Evolutionary conservation across 352 stramenopile species (phyloP).

Genomic region (Phytophthora pluvialis): DNA sequence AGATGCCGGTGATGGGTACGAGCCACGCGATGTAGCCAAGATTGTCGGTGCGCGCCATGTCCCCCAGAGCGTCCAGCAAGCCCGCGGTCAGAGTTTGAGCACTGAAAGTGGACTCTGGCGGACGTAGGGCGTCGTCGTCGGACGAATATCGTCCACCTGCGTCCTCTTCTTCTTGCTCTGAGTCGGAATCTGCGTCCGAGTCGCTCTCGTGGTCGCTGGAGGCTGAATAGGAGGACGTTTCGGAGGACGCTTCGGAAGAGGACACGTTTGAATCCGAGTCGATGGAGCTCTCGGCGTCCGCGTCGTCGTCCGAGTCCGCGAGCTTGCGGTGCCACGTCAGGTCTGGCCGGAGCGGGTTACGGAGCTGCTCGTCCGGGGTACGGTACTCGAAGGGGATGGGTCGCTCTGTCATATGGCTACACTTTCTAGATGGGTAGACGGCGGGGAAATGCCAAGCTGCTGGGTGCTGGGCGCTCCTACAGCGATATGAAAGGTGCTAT

Average conservation of each 20-base stretch:
- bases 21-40: constrained; percentile 73
- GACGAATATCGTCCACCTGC: constrained; percentile 11
- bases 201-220: constrained; percentile 31
- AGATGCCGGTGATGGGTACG: constrained; percentile 72
- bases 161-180: constrained; percentile 19
- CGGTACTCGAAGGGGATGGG: constrained; percentile 17
- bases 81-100: not conserved
- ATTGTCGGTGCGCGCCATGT: constrained; percentile 53
- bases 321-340: constrained; percentile 22
- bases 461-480: not conserved
- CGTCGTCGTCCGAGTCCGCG: constrained; percentile 11
- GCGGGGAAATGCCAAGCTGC: not conserved
- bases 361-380: constrained; percentile 4
- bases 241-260: constrained; percentile 13
- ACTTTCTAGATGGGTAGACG: constrained; percentile 1
- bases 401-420: constrained; percentile 28
- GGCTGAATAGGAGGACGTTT: not conserved
- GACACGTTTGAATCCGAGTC: constrained; percentile 19
- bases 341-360: constrained; percentile 11
- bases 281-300: constrained; percentile 4
- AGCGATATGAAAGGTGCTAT: not conserved
- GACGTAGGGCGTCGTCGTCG: constrained; percentile 17
- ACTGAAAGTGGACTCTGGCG: constrained; percentile 3
- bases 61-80: constrained; percentile 23
- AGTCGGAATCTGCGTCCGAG: constrained; percentile 3